Conservation (phyloP, 179 eudicot species). For the Vitellaria paradoxa region DNA sequence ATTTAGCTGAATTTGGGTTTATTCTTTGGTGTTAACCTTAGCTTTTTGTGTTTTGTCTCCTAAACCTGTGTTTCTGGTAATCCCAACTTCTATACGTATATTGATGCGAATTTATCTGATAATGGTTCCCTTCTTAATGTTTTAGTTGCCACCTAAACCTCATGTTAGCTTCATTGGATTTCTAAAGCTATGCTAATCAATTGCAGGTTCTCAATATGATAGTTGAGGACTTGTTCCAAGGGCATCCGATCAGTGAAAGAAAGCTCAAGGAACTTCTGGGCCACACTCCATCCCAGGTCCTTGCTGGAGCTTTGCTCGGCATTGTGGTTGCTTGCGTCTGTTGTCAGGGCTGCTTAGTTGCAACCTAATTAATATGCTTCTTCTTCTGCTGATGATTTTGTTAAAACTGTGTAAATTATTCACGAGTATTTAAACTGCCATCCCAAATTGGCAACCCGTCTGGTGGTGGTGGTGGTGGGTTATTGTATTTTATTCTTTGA, state of each 20-base stretch:
- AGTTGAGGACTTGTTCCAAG: constrained; percentile 84
- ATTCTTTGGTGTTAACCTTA: neutral
- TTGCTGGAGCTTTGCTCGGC: constrained; percentile 88
- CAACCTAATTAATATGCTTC: constrained; percentile 24
- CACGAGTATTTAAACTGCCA: too few relatives aligned
- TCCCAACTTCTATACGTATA: neutral
- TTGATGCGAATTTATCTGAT: neutral
- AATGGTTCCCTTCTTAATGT: neutral
- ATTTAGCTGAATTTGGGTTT: neutral
- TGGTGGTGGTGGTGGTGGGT: too few relatives aligned
- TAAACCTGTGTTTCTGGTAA: neutral
- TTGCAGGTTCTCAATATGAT: constrained; percentile 85
- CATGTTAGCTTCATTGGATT: neutral
- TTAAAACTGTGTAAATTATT: too few relatives aligned
- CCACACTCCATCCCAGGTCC: constrained; percentile 83
- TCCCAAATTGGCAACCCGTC: neutral
- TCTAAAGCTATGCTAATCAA: constrained; percentile 6
- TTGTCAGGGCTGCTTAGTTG: constrained; percentile 50
- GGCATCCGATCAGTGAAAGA: constrained; percentile 90
- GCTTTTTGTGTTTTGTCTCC: neutral
- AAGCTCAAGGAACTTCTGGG: constrained; percentile 97
- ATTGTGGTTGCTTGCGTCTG: constrained; percentile 72
- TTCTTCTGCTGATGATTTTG: neutral
- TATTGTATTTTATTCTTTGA: neutral
- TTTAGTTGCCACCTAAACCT: neutral